These are phyloP conservation scores for Coelastrella sp. DNA, from an alignment of 139 green algal genomes.

Conservation along the genomic window DNA sequence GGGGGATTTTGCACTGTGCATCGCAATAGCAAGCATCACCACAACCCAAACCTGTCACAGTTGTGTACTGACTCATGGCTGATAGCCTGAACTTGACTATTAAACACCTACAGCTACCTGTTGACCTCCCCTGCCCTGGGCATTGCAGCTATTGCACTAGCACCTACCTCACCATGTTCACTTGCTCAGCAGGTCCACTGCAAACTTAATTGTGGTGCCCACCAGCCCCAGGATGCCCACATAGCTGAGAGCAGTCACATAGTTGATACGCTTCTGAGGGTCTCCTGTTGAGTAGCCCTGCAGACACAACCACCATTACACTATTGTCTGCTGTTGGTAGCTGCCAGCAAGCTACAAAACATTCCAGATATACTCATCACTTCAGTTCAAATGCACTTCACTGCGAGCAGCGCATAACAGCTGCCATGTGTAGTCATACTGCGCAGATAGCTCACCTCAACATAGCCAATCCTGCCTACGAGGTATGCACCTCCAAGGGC, in stretches of 20 bases:
- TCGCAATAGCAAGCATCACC: no score
- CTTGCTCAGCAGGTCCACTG: conserved; percentile 25
- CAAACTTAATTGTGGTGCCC: conserved; percentile 42
- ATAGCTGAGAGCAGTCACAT: conserved; percentile 42
- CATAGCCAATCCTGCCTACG: conserved; percentile 59
- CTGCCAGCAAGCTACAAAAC: no score
- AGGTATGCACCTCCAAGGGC: conserved; percentile 51
- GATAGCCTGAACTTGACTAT: no score
- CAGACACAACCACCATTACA: background rate
- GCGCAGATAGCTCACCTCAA: conserved; percentile 22
- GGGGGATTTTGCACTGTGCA: no score
- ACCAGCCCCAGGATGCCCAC: conserved; percentile 54
- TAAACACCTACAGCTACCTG: no score
- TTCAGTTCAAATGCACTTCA: no score
- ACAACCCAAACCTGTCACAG: no score
- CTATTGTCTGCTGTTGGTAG: no score
- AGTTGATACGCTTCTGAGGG: conserved; percentile 53
- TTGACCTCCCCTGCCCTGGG: background rate
- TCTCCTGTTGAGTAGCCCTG: conserved; percentile 62
- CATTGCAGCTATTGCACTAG: no score
- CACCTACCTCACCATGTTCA: background rate
- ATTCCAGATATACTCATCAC: no score
- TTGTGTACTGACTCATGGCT: no score
- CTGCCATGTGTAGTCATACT: background rate
- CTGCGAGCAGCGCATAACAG: no score